Evolutionary conservation across 768 basidiomycete species (phyloP).

Genomic region (Amanita muscaria): DNA sequence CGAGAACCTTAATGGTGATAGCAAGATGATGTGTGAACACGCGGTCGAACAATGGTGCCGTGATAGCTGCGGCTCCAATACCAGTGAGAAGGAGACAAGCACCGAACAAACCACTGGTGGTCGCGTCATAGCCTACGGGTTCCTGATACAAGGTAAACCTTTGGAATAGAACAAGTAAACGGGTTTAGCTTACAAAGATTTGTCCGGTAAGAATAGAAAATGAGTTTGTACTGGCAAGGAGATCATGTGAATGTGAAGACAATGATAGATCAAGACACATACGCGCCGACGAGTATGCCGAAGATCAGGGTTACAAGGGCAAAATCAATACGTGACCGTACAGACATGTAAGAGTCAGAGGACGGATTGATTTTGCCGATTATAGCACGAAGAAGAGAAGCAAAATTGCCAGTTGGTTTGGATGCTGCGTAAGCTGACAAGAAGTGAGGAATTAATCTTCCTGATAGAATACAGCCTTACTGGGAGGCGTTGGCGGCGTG

Average conservation of each 20-base stretch:
- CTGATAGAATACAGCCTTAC: slow-evolving; percentile 31
- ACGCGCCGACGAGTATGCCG: slow-evolving; percentile 58
- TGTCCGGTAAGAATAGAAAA: slow-evolving; percentile 62
- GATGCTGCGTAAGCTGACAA: slow-evolving; percentile 57
- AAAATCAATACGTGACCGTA: slow-evolving; percentile 65
- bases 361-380: slow-evolving; percentile 30
- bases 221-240: slow-evolving; percentile 39
- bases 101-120: slow-evolving; percentile 63
- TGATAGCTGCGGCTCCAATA: slow-evolving; percentile 55
- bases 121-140: slow-evolving; percentile 64
- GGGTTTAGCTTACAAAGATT: slow-evolving; percentile 42
- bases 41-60: slow-evolving; percentile 73
- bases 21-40: slow-evolving; percentile 72
- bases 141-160: slow-evolving; percentile 28
- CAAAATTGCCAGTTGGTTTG: slow-evolving; percentile 43
- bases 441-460: background rate
- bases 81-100: slow-evolving; percentile 60
- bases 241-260: background rate
- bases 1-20: slow-evolving; percentile 45
- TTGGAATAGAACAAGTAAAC: background rate
- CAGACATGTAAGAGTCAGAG: slow-evolving; percentile 47
- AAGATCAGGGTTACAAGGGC: slow-evolving; percentile 50
- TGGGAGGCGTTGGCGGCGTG: slow-evolving; percentile 71
- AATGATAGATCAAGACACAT: slow-evolving; percentile 18
- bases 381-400: slow-evolving; percentile 46